A percentile compares a stretch with the other conserved stretches of the same genome.
phyloP scores from a whole-genome alignment of 2,329 filamentous ascomycete genomes.

The Epichloe elymi region DNA sequence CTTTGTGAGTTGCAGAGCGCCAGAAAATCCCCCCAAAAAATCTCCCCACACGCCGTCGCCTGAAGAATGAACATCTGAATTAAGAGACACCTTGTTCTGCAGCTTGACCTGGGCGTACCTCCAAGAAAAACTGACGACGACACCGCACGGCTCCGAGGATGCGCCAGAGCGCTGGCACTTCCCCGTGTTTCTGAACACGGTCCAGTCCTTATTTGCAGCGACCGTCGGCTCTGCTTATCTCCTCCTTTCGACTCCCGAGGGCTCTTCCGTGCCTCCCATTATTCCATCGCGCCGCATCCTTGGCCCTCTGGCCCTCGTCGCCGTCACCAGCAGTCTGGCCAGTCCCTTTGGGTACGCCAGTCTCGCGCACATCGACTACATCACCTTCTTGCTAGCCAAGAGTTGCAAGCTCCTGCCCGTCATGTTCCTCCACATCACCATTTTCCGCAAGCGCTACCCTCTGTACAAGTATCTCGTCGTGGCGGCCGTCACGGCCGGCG shows the following conservation, averaged over 20 bases:
- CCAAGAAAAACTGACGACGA: slow-evolving; percentile 95
- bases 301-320: slow-evolving; percentile 68
- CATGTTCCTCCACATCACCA: slow-evolving; percentile 87
- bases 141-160: slow-evolving; percentile 55
- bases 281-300: slow-evolving; percentile 69
- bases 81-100: not conserved
- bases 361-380: slow-evolving; percentile 90
- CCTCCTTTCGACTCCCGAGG: slow-evolving; percentile 41
- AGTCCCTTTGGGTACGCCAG: slow-evolving; percentile 93
- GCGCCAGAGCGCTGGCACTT: slow-evolving; percentile 74
- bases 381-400: slow-evolving; percentile 94
- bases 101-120: slow-evolving; percentile 92
- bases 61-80: not conserved
- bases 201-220: slow-evolving; percentile 84
- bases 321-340: slow-evolving; percentile 75
- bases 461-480: slow-evolving; percentile 96
- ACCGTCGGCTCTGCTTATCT: slow-evolving; percentile 74
- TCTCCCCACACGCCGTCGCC: not conserved
- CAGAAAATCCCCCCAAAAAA: not conserved
- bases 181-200: slow-evolving; percentile 89
- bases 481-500: slow-evolving; percentile 76
- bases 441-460: slow-evolving; percentile 82
- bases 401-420: slow-evolving; percentile 98
- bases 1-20: slow-evolving; percentile 53
- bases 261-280: slow-evolving; percentile 41